phyloP scores from a whole-genome alignment of 192 early-diverging fungal species.

The Coemansia erecta region DNA sequence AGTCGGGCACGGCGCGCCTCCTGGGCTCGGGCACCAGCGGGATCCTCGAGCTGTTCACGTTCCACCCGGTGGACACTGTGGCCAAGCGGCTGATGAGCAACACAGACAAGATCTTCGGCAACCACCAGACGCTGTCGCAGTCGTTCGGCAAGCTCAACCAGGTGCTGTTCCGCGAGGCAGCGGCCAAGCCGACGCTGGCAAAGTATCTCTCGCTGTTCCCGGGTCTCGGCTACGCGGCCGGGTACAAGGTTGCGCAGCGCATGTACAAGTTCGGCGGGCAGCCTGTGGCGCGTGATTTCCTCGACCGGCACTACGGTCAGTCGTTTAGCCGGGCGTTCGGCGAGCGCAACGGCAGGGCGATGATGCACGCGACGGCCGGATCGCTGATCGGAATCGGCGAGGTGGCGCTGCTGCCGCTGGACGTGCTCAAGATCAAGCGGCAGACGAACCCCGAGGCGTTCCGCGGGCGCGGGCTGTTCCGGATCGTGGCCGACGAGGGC shows the following conservation, averaged over 20 bases:
- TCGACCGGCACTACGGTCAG: conserved; percentile 78
- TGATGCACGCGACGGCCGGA: conserved; percentile 98
- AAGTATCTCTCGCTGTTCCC: conserved; percentile 97
- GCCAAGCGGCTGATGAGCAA: conserved; percentile 99
- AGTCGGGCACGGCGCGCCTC: conserved; percentile 86
- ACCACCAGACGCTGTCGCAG: conserved; percentile 63
- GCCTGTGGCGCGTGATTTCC: conserved; percentile 90
- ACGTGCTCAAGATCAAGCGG: conserved; percentile 97
- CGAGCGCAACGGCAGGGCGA: conserved; percentile 90
- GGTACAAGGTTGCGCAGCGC: conserved; percentile 97
- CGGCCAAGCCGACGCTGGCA: conserved; percentile 63
- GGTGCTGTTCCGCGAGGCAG: conserved; percentile 92
- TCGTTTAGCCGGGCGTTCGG: conserved; percentile 81
- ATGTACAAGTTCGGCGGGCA: conserved; percentile 99
- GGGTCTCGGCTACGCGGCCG: conserved; percentile 94
- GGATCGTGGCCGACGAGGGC: conserved; percentile 84
- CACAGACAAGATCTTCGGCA: conserved; percentile 71
- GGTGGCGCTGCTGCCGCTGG: conserved; percentile 91
- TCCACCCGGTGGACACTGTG: conserved; percentile 98
- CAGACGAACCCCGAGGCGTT: conserved; percentile 91
- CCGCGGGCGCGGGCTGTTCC: conserved; percentile 74
- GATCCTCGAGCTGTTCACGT: conserved; percentile 90
- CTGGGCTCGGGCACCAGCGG: conserved; percentile 89
- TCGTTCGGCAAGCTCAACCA: conserved; percentile 70
- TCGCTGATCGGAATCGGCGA: conserved; percentile 97